Base-by-base conservation (phyloP, 139 green algal species). In the Haematococcus lacustris region DNA sequence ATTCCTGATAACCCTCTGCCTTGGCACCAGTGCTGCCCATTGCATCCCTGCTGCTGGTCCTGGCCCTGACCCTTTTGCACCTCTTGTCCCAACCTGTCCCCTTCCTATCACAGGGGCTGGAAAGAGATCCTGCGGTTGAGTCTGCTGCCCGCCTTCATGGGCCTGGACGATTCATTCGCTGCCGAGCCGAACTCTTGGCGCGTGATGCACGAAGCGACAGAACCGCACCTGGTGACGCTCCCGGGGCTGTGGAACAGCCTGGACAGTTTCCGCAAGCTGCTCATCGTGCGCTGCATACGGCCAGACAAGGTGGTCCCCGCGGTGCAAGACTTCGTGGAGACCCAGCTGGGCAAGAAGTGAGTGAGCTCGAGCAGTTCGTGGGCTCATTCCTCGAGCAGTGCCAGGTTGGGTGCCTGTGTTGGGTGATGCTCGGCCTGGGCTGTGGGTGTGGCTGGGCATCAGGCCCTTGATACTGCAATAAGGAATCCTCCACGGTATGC, bases 291-390 rank as follows among this genome's bases (percentile, higher is more conserved):
- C 23, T 89, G 83, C 69, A 67, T 91, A 9, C 76, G 88, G 30
- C 86, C 86, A n/a, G 88, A 93, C 80, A 91, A 91, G 81, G 82
- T 93, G 34, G 75, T 89, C 32, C 81, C 82, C 3, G 88, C 86
- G 26, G 83, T 91, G 30, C 76, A 76, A 57, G 77, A 80, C 28
- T 83, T 83, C 57, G 81, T 86, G 50, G 68, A 76, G 33, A 38
- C 32, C 38, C 79, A 74, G 65, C 77, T 88, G 28, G 79, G 83
- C 38, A 78, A 78, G 59, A 84, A 84, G 74, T 93, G n/a, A n/a
- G n/a, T n/a, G n/a, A n/a, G n/a, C n/a, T n/a, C n/a, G n/a, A n/a
- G n/a, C n/a, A n/a, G n/a, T n/a, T n/a, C n/a, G n/a, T n/a, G n/a
- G n/a, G n/a, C n/a, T n/a, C n/a, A n/a, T n/a, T n/a, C n/a, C n/a